Evolutionary conservation across 306 rosid genomes (phyloP), one percentile per base, ranked within the genome.

Genomic region (Glycine soja): DNA sequence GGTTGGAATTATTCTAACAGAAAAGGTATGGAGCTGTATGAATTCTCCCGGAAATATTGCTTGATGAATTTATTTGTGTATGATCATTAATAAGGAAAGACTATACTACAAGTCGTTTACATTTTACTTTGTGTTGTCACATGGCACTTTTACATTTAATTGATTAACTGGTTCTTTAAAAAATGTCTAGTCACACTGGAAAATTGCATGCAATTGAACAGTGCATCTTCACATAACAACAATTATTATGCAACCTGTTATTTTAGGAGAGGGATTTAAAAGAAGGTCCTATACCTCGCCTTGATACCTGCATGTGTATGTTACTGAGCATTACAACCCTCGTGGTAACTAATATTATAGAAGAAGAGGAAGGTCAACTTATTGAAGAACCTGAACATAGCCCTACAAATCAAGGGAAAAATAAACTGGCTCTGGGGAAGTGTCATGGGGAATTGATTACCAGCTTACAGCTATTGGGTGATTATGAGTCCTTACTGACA

Each of bases 331-430:
- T 91, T 65, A 84, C 94, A 30, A 89, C 93, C 24, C 95, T 91
- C 14, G 89, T 89, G 0, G 88, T 95, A 10, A 74, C 95, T 59
- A 78, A 77, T 68, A 86, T 95, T 75, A 78, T 93, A 61, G 99
- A 95, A 82, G 98, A 95, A 87, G 97, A 95, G 83, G 97, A 95
- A 86, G 85, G 90, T 73, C 87, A 90, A 80, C 75, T 89, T 84
- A 78, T 87, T 78, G 92, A 92, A 87, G 93, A 89, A 85, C 83
- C 82, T 59, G 91, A 91, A 46, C 72, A 74, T 52, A 77, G 83
- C 78, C 85, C 85, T 78, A 72, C 86, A 81, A 90, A 85, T 78
- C 88, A 76, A 81, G 86, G 83, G 77, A 90, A 80, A 74, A 92
- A 91, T 51, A 87, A 83, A 52, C 88, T 81, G 79, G 82, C 73